A percentile compares a stretch with the other conserved stretches of the same genome.
phyloP scores from a whole-genome alignment of 1,139 yeast species.

The Scheffersomyces lignicola region DNA sequence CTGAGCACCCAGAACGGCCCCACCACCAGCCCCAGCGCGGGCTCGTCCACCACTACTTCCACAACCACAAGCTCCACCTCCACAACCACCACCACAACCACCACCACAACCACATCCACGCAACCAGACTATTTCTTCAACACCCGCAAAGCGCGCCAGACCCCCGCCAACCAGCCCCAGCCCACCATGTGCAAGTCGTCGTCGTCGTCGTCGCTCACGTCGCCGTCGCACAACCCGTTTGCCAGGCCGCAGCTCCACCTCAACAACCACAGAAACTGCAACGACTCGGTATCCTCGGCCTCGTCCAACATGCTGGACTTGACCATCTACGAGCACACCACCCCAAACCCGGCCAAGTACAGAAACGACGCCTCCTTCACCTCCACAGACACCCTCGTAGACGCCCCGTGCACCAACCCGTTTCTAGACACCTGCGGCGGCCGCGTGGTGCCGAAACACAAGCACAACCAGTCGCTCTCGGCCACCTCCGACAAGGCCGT shows the following conservation, averaged over 20 bases:
- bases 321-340: conserved; percentile 15
- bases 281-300: conserved; percentile 21
- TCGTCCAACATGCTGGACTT: conserved; percentile 17
- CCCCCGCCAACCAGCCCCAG: not conserved
- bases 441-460: conserved; percentile 7
- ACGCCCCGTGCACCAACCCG: conserved; percentile 13
- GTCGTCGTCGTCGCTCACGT: not conserved
- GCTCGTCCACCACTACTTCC: conserved; percentile 3
- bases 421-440: not conserved
- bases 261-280: conserved; percentile 12
- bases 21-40: too few relatives aligned
- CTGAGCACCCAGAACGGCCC: too few relatives aligned
- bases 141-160: not conserved
- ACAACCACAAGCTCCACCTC: not conserved
- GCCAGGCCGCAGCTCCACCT: conserved; percentile 1
- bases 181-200: not conserved
- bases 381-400: conserved; percentile 28
- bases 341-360: conserved; percentile 4
- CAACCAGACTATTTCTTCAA: not conserved
- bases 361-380: conserved; percentile 10
- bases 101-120: not conserved
- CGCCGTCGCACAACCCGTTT: not conserved
- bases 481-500: conserved; percentile 6
- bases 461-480: conserved; percentile 9
- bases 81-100: not conserved